Evolutionary conservation across 2,329 filamentous ascomycete species (phyloP).

Genomic region (Talaromyces piceae): DNA sequence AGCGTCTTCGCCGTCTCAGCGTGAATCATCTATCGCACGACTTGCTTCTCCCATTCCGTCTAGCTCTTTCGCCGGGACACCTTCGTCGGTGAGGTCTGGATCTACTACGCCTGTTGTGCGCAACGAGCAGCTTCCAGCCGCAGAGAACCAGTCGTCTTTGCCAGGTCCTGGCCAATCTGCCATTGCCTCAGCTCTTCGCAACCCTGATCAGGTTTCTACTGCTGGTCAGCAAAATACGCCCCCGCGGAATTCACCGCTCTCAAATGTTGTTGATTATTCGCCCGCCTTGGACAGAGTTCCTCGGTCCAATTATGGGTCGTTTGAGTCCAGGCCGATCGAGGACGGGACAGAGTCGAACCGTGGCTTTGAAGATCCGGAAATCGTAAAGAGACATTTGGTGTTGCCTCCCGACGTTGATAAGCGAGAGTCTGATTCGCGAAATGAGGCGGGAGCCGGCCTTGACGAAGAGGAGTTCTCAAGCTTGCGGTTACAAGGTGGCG

Average conservation of each 20-base stretch:
- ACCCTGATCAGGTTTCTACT: slow-evolving; percentile 40
- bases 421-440: slow-evolving; percentile 23
- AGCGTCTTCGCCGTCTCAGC: slow-evolving; percentile 34
- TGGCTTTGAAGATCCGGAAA: slow-evolving; percentile 78
- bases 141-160: slow-evolving; percentile 50
- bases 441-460: slow-evolving; percentile 42
- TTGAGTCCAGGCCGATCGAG: slow-evolving; percentile 59
- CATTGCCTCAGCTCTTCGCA: slow-evolving; percentile 76
- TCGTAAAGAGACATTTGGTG: slow-evolving; percentile 82
- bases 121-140: slow-evolving; percentile 57
- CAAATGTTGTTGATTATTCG: slow-evolving; percentile 40
- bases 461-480: slow-evolving; percentile 80
- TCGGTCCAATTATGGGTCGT: slow-evolving; percentile 76
- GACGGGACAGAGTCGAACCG: slow-evolving; percentile 40
- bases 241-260: slow-evolving; percentile 51
- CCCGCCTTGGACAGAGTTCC: slow-evolving; percentile 44
- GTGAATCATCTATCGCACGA: slow-evolving; percentile 48
- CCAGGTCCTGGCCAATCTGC: slow-evolving; percentile 79
- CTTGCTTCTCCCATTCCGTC: slow-evolving; percentile 51
- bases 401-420: slow-evolving; percentile 48
- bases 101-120: slow-evolving; percentile 37
- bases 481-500: slow-evolving; percentile 83
- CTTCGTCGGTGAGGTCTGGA: slow-evolving; percentile 18
- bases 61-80: slow-evolving; percentile 18
- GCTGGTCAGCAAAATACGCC: slow-evolving; percentile 48